Base-by-base conservation (phyloP, 2,329 filamentous ascomycete genomes). In the Coccinonectria pachysandricola region DNA sequence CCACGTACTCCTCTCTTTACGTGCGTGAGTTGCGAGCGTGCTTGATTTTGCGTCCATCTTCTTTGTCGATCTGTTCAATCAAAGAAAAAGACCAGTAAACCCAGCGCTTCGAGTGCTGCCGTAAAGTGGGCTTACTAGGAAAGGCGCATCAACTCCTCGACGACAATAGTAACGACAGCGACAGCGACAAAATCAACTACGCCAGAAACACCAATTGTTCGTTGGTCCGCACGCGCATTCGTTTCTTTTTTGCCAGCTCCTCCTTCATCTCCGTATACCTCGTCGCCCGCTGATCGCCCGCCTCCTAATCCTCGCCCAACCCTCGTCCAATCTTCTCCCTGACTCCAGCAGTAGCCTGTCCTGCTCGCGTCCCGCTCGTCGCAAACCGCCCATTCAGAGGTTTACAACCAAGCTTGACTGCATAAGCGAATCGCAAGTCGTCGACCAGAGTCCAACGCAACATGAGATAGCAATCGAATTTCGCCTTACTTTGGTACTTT, bases 381-480 rank as follows among this genome's bases (percentile, higher is more conserved):
- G 33, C 18, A 33, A 32, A 35, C 35, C 36, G 26, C 28, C 12
- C 4, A n/a, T n/a, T n/a, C n/a, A n/a, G n/a, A n/a, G n/a, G n/a
- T n/a, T n/a, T n/a, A n/a, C n/a, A n/a, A n/a, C n/a, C n/a, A n/a
- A n/a, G n/a, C n/a, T n/a, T 40, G 37, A 39, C 37, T 43, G 34
- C 47, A 52, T 48, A 49, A 51, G 50, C 45, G 45, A 50, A 49
- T 49, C 39, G 42, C 51, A 50, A 32, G 36, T 37, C 39, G 36
- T 42, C 39, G 33, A 39, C 39, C 30, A 31, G n/a, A n/a, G 35
- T 34, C 34, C 33, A 35, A 43, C 49, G 44, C 57, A 60, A 48
- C 48, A 67, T 65, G 64, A 54, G 52, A 59, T 55, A 54, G 37
- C n/a, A n/a, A n/a, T 44, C 48, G 48, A 54, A 46, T 40, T n/a